Conservation (phyloP, 352 stramenopile genomes). For the Phytophthora sp. region DNA sequence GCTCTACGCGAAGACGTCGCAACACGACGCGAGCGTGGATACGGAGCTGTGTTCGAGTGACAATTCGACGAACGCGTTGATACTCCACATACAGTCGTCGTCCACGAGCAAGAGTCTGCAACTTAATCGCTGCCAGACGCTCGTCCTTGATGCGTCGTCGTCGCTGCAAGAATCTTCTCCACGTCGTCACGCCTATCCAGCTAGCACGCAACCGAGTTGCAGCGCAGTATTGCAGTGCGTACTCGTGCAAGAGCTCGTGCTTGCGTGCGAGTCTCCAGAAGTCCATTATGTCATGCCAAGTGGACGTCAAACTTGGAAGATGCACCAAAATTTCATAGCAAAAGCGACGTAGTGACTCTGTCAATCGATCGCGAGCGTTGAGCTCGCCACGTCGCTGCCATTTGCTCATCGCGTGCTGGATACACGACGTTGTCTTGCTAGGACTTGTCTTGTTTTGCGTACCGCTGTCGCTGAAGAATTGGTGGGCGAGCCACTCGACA, state of each 20-base stretch:
- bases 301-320: conserved; percentile 42
- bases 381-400: conserved; percentile 15
- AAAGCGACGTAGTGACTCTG: conserved; percentile 34
- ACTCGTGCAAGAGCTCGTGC: conserved; percentile 28
- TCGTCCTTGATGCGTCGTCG: conserved; percentile 48
- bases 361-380: conserved; percentile 3
- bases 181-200: conserved; percentile 43
- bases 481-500: conserved; percentile 44
- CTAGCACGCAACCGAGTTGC: conserved; percentile 55
- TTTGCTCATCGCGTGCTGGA: conserved; percentile 28
- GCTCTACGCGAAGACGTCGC: conserved; percentile 43
- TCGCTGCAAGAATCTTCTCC: conserved; percentile 19
- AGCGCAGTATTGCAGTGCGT: conserved; percentile 47
- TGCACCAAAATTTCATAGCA: conserved; percentile 57
- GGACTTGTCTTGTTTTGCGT: not conserved
- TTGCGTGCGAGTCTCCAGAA: conserved; percentile 55
- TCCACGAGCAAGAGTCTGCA: conserved; percentile 55
- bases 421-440: not conserved
- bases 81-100: conserved; percentile 32
- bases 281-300: conserved; percentile 56
- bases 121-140: conserved; percentile 44
- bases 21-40: conserved; percentile 46
- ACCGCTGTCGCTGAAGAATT: conserved; percentile 33
- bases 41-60: conserved; percentile 29
- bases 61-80: conserved; percentile 4